These are phyloP conservation scores for Aspergillus heteromorphus DNA, from an alignment of 495 filamentous ascomycete genomes.

Conservation along the genomic window DNA sequence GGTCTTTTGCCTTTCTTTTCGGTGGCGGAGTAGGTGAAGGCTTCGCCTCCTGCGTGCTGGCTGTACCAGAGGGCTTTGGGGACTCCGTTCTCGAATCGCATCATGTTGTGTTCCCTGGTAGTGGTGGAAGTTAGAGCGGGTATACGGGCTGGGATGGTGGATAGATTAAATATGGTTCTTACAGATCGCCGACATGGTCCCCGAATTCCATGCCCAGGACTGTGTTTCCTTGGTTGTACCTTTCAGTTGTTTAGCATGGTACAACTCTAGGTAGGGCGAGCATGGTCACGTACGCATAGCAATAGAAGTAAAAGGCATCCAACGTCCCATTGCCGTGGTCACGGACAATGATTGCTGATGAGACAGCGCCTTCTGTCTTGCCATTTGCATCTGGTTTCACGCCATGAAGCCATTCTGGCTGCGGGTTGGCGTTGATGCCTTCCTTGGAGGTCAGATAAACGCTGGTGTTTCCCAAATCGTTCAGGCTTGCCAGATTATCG, in stretches of 20 bases:
- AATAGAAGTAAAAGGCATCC: conserved; percentile 68
- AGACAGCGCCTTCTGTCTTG: conserved; percentile 40
- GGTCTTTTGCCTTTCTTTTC: conserved; percentile 50
- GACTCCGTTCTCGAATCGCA: conserved; percentile 55
- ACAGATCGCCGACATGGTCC: conserved; percentile 62
- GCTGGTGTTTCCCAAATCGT: conserved; percentile 39
- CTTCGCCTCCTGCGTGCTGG: conserved; percentile 58
- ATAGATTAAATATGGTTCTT: not conserved
- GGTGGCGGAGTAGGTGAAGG: conserved; percentile 53
- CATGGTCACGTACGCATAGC: conserved; percentile 47
- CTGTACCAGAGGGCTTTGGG: conserved; percentile 59
- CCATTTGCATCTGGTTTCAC: conserved; percentile 44
- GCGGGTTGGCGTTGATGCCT: conserved; percentile 44
- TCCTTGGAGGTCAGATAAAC: conserved; percentile 57
- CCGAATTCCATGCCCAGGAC: conserved; percentile 50
- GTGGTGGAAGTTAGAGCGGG: not conserved
- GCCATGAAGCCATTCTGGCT: conserved; percentile 50
- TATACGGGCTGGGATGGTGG: not conserved
- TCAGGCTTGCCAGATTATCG: conserved; percentile 51
- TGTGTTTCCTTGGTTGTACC: conserved; percentile 46
- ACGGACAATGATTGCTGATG: conserved; percentile 48
- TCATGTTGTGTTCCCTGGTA: conserved; percentile 59
- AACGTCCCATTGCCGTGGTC: conserved; percentile 50
- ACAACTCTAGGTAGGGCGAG: not conserved
- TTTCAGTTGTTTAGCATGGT: conserved; percentile 11